Evolutionary conservation across 345 rosid species (phyloP).

Genomic region (Litchi chinensis): DNA sequence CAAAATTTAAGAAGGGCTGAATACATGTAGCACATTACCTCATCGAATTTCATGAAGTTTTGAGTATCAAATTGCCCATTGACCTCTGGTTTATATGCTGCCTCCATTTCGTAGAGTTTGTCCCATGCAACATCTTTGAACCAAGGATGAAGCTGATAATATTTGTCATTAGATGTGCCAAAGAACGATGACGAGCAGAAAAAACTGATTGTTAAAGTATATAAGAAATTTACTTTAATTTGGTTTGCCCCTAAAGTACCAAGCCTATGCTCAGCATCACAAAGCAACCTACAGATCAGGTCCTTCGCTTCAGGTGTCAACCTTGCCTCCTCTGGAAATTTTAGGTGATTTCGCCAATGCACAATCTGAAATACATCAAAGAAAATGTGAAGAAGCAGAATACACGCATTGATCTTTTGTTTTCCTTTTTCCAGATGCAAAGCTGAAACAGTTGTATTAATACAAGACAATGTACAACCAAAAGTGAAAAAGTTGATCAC

Average conservation of each 20-base stretch:
- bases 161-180: slow-evolving; percentile 20
- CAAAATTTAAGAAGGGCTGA: neutral
- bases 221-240: slow-evolving; percentile 57
- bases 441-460: neutral
- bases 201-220: slow-evolving; percentile 9
- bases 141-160: slow-evolving; percentile 86
- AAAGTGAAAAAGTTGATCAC: neutral
- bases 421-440: too few relatives aligned
- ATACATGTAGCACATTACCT: slow-evolving; percentile 46
- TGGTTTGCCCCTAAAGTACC: slow-evolving; percentile 72
- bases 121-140: slow-evolving; percentile 85
- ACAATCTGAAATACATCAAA: slow-evolving; percentile 58
- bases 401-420: neutral
- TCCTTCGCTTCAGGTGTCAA: slow-evolving; percentile 82
- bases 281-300: slow-evolving; percentile 75
- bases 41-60: slow-evolving; percentile 89
- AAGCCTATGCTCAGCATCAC: slow-evolving; percentile 84
- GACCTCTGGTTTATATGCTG: slow-evolving; percentile 89
- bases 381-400: slow-evolving; percentile 2
- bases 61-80: slow-evolving; percentile 88
- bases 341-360: slow-evolving; percentile 81
- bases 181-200: slow-evolving; percentile 8
- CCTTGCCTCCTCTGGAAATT: slow-evolving; percentile 82
- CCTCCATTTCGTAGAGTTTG: slow-evolving; percentile 77
- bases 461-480: neutral